Evolutionary conservation across 331 rosid species (phyloP), one percentile per base, ranked within the genome.

Genomic region (Rosa hybrid): DNA sequence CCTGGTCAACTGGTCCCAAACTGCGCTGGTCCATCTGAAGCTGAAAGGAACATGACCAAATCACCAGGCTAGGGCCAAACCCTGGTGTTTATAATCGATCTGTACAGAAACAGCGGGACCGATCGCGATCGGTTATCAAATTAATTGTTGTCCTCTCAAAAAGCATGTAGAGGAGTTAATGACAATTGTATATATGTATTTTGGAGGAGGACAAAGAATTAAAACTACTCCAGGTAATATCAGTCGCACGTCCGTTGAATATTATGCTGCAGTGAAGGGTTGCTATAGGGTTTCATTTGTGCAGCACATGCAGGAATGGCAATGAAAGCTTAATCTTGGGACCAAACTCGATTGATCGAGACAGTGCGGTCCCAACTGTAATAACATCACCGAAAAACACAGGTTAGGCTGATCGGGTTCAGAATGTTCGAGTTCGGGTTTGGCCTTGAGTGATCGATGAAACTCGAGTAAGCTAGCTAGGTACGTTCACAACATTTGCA

Each of bases 1-100:
- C 49, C 72, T 25, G 63, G 62, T 67, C 71, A 51, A 76, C 69
- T 80, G 83, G 86, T 60, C 84, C 81, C 81, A 51, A 30, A 38
- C 54, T 17, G 30, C 21, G 60, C 70, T 45, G 70, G 4, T 8
- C 13, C n/a, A 23, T 64, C 57, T 69, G 86, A 83, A 62, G 64
- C 68, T 60, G 86, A 83, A 62, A 76, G 78, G 6, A 75, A 71
- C 76, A 41, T 30, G 74, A 60, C 84, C 38, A 53, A 38, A 78
- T 20, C 68, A 34, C 65, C 79, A 77, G 20, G 30, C 30, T 23
- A 25, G n/a, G 49, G 72, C 72, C 72, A 67, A 38, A 38, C 3
- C 6, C 72, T 39, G 72, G 72, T 64, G 4, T 30, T 2, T 3
- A 34, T 64, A 14, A 64, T 30, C 34, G 34, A 30, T 64, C 39